phyloP scores from a whole-genome alignment of 148 eudicot species.

The Limonium bicolor region DNA sequence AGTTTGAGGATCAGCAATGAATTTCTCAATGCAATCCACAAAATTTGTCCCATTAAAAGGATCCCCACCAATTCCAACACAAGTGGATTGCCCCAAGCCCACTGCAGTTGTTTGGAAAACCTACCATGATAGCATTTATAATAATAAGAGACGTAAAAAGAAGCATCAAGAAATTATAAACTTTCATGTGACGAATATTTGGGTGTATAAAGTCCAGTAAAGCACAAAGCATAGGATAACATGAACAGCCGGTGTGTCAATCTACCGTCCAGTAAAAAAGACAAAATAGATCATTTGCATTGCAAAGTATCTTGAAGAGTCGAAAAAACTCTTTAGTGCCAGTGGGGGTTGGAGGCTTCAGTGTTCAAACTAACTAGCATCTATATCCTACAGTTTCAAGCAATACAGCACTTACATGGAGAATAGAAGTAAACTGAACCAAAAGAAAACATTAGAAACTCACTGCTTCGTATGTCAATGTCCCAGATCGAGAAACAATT shows the following conservation, averaged over 20 bases:
- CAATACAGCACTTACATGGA: too few species aligned
- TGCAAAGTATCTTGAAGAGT: too few species aligned
- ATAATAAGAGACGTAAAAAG: not conserved
- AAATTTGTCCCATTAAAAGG: conserved; percentile 98
- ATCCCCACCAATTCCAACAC: conserved; percentile 98
- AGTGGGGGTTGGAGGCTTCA: too few species aligned
- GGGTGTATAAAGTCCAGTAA: too few species aligned
- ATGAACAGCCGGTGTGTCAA: too few species aligned
- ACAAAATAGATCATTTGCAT: too few species aligned
- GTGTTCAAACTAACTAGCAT: too few species aligned
- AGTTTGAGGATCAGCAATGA: conserved; percentile 93
- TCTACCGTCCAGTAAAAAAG: too few species aligned
- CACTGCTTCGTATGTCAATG: conserved; percentile 98
- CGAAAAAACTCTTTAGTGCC: too few species aligned
- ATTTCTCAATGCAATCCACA: conserved; percentile 89
- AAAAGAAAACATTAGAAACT: conserved; percentile 20
- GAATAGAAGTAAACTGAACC: too few species aligned
- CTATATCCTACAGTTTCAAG: too few species aligned
- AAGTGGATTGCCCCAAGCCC: conserved; percentile 96
- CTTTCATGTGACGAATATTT: not conserved
- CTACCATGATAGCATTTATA: conserved; percentile 32
- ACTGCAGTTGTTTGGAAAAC: conserved; percentile 98
- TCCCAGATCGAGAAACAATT: conserved; percentile 97
- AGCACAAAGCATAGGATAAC: too few species aligned
- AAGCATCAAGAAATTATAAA: not conserved